Base-by-base conservation (phyloP, 2,329 filamentous ascomycete species). In the Fusarium verrucosum region DNA sequence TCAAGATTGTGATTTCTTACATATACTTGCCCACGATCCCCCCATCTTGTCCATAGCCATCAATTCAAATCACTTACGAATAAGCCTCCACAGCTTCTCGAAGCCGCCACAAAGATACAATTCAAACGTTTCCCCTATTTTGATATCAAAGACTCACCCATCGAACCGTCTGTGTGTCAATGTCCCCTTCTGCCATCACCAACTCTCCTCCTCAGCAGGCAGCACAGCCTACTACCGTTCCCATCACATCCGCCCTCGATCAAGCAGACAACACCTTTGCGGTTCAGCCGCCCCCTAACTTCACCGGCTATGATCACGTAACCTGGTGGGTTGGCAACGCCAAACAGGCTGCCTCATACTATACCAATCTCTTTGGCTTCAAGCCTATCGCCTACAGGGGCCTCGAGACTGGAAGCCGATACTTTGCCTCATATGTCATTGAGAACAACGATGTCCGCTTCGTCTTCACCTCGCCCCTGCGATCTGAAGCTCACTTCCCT, bases 291-390 rank as follows among this genome's bases (percentile, higher is more conserved):
- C 70, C 80, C 70, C 62, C 78, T 71, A 85, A 83, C 74, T 94
- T 96, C 81, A 86, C 87, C 61, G 93, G 92, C 74, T 97, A 97
- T 77, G 92, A 97, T 79, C 92, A 97, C 78, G 87, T 97, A 54
- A 94, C 92, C 69, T 97, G 94, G 94, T 97, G 92, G 82, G 94
- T 97, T 26, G 93, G 94, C 75, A 98, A 98, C 75, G 94, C 94
- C 71, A 97, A 97, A 80, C 94, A 97, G 82, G 92, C 93, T 4
- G 94, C 94, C 35, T 86, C 90, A 14, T 97, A 92, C 81, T 97
- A 97, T 80, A 89, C 90, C 69, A 89, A 87, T 11, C 90, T 93
- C 68, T 93, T 97, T 82, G 94, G 92, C 53, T 97, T 97, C 81
- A 82, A 86, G 72, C 87, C 86, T 19, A 79, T 97, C 55, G 94